Evolutionary conservation across 2,329 filamentous ascomycete species (phyloP).

Genomic region (Fusarium penzigii): DNA sequence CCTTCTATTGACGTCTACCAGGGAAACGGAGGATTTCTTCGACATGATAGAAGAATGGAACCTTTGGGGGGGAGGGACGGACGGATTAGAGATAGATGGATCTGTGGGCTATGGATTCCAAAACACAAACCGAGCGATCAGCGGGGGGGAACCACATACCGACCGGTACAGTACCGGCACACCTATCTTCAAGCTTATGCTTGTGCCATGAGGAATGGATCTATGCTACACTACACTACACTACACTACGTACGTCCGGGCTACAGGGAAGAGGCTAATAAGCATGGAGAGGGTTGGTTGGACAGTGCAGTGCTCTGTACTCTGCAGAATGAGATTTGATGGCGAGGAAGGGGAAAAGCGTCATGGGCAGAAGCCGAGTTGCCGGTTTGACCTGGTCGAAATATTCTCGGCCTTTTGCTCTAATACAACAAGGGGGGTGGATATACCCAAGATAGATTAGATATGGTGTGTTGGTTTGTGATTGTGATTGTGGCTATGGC

Average conservation of each 20-base stretch:
- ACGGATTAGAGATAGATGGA: neutral
- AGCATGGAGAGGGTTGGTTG: no score
- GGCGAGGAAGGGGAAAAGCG: no score
- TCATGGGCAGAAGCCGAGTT: neutral
- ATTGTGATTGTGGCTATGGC: no score
- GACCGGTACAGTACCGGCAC: no score
- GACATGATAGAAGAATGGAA: neutral
- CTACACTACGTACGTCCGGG: neutral
- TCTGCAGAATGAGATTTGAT: no score
- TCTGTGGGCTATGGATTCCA: no score
- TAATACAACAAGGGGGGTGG: no score
- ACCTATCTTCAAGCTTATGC: neutral
- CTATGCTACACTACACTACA: neutral
- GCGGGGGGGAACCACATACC: no score
- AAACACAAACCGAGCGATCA: neutral
- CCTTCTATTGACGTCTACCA: neutral
- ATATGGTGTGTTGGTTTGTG: no score
- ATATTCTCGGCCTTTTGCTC: neutral
- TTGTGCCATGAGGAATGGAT: neutral
- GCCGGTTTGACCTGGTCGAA: neutral
- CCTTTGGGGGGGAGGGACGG: neutral
- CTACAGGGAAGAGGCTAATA: neutral
- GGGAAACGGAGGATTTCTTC: neutral
- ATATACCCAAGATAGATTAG: no score
- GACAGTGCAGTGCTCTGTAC: no score